Base-by-base conservation (phyloP, 164 flowering plant genomes). In the Malania oleifera region DNA sequence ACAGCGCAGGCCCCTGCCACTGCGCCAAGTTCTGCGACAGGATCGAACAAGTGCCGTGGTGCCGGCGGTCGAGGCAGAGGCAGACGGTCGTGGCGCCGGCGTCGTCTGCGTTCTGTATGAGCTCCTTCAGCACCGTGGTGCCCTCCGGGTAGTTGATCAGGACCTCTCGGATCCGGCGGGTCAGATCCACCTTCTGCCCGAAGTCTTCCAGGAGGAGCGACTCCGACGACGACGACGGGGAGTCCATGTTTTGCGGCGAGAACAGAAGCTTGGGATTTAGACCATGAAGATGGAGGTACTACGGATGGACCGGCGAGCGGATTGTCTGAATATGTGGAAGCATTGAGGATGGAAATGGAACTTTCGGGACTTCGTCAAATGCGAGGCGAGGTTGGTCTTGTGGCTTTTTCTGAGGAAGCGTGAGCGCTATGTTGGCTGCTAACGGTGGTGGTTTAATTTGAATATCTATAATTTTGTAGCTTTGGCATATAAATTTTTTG, bases 121-220 rank as follows among this genome's bases (percentile, higher is more conserved):
- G 46, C 46, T 43, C 46, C 46, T 43, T 43, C 8, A 43, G 46
- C 46, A 43, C 46, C 7, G 46, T 43, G 22, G 46, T 43, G 22
- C 46, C 46, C 46, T 43, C 46, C 1, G 46, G 46, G 22, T 43
- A 43, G 22, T 43, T 43, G 46, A 18, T 12, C 22, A 43, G 46
- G 18, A 43, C 46, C 46, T 43, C 46, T 6, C 46, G 46, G 9
- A 43, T 43, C 46, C 46, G 46, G 22, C 46, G 46, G 22, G 46
- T 43, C 46, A 43, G 46, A 43, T 43, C 46, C 22, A 43, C 46
- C 46, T 43, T 43, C 46, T 43, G 46, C 20, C 46, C 46, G 22
- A 43, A 43, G 22, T 43, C 46, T 12, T 43, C 46, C 8, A 43
- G 5, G 22, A 43, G 9, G 20, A 43, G 22, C 22, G 46, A 43